Evolutionary conservation across 192 early-diverging fungal genomes (phyloP).

Genomic region (Coemansia sp.): DNA sequence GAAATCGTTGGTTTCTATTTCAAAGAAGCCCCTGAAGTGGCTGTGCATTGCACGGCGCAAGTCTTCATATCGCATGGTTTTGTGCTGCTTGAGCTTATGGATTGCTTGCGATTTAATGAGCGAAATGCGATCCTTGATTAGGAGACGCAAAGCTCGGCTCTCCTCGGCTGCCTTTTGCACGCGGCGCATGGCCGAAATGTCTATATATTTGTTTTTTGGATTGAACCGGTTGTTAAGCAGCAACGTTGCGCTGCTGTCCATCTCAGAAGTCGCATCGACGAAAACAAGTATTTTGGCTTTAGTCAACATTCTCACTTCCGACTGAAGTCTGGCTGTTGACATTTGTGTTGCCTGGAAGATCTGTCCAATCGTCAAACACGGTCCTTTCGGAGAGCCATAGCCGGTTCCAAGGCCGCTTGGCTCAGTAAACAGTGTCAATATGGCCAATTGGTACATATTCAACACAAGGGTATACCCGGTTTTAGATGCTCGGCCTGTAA

Average conservation of each 20-base stretch:
- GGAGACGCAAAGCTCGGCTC: background rate
- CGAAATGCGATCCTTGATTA: background rate
- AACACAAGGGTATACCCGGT: constrained; percentile 50
- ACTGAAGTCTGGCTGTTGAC: background rate
- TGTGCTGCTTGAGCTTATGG: background rate
- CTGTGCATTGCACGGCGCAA: background rate
- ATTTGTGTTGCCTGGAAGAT: background rate
- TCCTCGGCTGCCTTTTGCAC: background rate
- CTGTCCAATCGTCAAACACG: background rate
- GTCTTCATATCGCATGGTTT: background rate
- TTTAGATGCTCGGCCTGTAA: constrained; percentile 40
- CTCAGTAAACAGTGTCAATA: constrained; percentile 81
- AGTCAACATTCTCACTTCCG: background rate
- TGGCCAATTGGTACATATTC: constrained; percentile 88
- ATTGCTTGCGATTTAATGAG: background rate
- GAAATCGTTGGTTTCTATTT: background rate
- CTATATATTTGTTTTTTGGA: background rate
- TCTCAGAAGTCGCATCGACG: too few species aligned
- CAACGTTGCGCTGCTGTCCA: background rate
- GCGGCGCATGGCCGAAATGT: background rate
- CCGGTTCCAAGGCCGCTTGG: background rate
- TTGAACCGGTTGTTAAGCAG: background rate
- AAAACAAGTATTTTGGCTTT: background rate
- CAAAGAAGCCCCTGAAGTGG: background rate
- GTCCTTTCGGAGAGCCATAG: background rate